phyloP scores from a whole-genome alignment of 352 stramenopile species.

The Pythium sp. region DNA sequence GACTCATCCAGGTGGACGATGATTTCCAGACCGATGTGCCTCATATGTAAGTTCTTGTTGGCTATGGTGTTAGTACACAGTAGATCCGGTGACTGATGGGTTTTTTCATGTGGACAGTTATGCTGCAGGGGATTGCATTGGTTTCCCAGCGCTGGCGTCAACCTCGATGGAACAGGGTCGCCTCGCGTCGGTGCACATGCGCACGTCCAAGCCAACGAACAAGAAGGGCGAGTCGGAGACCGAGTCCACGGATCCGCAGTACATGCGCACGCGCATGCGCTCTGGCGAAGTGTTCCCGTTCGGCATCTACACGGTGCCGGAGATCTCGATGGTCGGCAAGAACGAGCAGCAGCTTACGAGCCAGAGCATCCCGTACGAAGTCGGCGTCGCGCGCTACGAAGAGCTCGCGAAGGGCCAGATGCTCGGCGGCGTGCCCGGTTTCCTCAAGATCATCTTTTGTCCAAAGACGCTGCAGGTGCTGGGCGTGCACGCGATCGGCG shows the following conservation, averaged over 20 bases:
- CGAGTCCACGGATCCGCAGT: slow-evolving; percentile 58
- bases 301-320: slow-evolving; percentile 86
- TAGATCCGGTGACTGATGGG: neutral
- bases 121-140: slow-evolving; percentile 89
- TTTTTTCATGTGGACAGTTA: slow-evolving; percentile 42
- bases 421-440: slow-evolving; percentile 71
- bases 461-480: slow-evolving; percentile 69
- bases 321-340: slow-evolving; percentile 90
- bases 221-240: slow-evolving; percentile 39
- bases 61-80: neutral
- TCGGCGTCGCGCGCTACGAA: slow-evolving; percentile 76
- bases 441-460: slow-evolving; percentile 88
- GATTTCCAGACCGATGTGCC: slow-evolving; percentile 86
- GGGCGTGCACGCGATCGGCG: slow-evolving; percentile 81
- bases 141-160: slow-evolving; percentile 85
- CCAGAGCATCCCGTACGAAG: slow-evolving; percentile 73
- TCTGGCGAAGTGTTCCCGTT: slow-evolving; percentile 87
- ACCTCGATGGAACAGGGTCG: slow-evolving; percentile 91
- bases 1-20: slow-evolving; percentile 83
- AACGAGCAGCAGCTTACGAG: slow-evolving; percentile 85
- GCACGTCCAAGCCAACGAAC: slow-evolving; percentile 63
- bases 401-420: slow-evolving; percentile 86
- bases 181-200: slow-evolving; percentile 86
- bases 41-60: slow-evolving; percentile 66
- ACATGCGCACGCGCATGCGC: slow-evolving; percentile 76